Percentiles rank a stretch among this genome's conserved stretches.
phyloP scores from a whole-genome alignment of 352 stramenopile species.

The Globisporangium barbulae region DNA sequence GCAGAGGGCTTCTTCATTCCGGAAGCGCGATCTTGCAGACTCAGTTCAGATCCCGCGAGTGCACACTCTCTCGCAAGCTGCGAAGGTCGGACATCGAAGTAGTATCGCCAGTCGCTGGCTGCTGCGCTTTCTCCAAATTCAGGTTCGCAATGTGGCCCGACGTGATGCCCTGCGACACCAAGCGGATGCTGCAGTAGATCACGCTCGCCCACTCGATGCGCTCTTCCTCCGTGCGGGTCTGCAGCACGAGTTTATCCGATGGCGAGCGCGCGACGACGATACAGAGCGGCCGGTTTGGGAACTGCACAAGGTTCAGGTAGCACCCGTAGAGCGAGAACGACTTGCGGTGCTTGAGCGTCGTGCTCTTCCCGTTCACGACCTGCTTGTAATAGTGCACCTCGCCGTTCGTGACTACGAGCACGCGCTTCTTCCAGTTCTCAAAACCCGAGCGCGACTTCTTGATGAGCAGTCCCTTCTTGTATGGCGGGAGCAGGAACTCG shows the following conservation, averaged over 20 bases:
- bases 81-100: neutral
- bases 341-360: constrained; percentile 76
- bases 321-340: constrained; percentile 82
- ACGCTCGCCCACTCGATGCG: constrained; percentile 86
- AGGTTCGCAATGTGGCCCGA: constrained; percentile 76
- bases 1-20: neutral
- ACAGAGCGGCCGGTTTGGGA: constrained; percentile 67
- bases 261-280: constrained; percentile 83
- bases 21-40: neutral
- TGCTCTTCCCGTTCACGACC: constrained; percentile 31
- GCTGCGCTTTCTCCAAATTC: constrained; percentile 44
- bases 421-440: constrained; percentile 84
- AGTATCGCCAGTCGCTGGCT: neutral
- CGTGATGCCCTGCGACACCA: constrained; percentile 84
- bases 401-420: constrained; percentile 76
- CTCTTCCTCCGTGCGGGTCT: constrained; percentile 63
- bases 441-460: constrained; percentile 86
- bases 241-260: constrained; percentile 81
- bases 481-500: constrained; percentile 80
- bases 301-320: constrained; percentile 80
- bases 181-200: constrained; percentile 86
- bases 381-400: constrained; percentile 86
- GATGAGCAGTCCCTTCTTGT: constrained; percentile 74
- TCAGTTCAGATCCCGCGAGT: constrained; percentile 4
- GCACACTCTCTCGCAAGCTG: constrained; percentile 2